Conservation (phyloP, 495 filamentous ascomycete genomes). For the Tuber brumale region DNA sequence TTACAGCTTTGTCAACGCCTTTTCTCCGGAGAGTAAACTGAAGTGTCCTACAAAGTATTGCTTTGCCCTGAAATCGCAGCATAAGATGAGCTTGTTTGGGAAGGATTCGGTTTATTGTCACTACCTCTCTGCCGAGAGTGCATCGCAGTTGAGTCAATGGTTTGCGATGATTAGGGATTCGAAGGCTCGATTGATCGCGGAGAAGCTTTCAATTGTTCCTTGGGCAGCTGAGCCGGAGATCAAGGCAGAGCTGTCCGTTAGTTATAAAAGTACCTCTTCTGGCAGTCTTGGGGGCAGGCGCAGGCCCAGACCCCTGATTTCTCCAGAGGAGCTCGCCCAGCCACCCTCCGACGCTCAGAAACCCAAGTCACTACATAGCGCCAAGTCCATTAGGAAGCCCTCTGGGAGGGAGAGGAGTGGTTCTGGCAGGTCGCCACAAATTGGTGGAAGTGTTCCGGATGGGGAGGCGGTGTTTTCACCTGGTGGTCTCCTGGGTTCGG, state of each 20-base stretch:
- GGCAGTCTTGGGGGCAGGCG: constrained; percentile 29
- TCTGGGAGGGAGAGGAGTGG: constrained; percentile 18
- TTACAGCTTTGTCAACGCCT: constrained; percentile 63
- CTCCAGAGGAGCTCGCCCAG: constrained; percentile 37
- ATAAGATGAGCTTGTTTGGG: constrained; percentile 79
- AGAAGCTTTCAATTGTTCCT: constrained; percentile 43
- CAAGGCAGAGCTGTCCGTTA: constrained; percentile 15
- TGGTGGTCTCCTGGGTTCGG: constrained; percentile 36
- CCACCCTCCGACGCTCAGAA: constrained; percentile 30
- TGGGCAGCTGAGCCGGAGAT: constrained; percentile 24
- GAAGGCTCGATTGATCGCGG: constrained; percentile 69
- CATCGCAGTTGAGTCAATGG: constrained; percentile 57
- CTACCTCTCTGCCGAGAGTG: constrained; percentile 77
- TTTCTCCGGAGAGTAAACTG: constrained; percentile 57
- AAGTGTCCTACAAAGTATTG: constrained; percentile 73
- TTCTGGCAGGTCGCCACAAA: constrained; percentile 18
- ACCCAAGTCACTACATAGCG: constrained; percentile 28
- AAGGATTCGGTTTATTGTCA: constrained; percentile 80
- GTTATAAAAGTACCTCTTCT: constrained; percentile 18
- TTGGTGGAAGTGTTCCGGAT: constrained; percentile 19
- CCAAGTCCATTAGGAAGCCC: constrained; percentile 27
- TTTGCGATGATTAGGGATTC: constrained; percentile 71
- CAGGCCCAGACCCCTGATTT: constrained; percentile 35
- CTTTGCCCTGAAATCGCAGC: constrained; percentile 86
- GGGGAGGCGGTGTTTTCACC: constrained; percentile 36